Evolutionary conservation across 2,329 filamentous ascomycete genomes (phyloP), one percentile per base, ranked within the genome.

Genomic region (Pleomassaria siparia): DNA sequence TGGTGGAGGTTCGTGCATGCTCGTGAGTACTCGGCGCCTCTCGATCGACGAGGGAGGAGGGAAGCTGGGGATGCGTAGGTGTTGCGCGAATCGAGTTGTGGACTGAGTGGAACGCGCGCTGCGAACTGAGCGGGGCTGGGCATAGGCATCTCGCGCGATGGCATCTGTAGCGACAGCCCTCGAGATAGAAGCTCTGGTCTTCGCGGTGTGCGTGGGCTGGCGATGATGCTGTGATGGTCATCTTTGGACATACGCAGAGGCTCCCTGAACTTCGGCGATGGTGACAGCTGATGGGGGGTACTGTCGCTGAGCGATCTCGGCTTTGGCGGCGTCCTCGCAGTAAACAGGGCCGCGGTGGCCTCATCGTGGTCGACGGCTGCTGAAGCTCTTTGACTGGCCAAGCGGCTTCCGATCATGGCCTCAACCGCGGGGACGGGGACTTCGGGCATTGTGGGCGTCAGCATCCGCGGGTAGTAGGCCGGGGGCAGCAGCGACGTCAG

Each of bases 1-100:
- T 97, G 94, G 72, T 97, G 94, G 18, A 99, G 79, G 66, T 91
- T 95, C 10, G 92, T 96, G 53, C 90, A 94, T 10, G 91, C 91
- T 58, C 92, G 83, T 32, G 92, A 92, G 71, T 96, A 97, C 73
- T 97, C 92, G 51, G 96, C 78, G 35, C 92, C 92, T 46, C 92
- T 84, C 24, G 91, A 96, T 51, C 91, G 86, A 55, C 92, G 84
- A 15, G 92, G 92, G 7, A 97, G 80, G 39, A 95, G 88, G 44
- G 91, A 95, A 21, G 88, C 87, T 2, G 91, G 91, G 1, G 90
- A 92, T 33, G 88, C 87, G 74, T 95, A 96, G 40, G 86, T 89
- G 57, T 91, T 88, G 16, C 87, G 86, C 46, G 88, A 81, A 69
- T 96, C 91, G 54, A 94, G 81, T 69, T 95, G 91, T 13, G 91